Evolutionary conservation across 2,329 filamentous ascomycete species (phyloP).

Genomic region (Trichoderma citrinoviride): DNA sequence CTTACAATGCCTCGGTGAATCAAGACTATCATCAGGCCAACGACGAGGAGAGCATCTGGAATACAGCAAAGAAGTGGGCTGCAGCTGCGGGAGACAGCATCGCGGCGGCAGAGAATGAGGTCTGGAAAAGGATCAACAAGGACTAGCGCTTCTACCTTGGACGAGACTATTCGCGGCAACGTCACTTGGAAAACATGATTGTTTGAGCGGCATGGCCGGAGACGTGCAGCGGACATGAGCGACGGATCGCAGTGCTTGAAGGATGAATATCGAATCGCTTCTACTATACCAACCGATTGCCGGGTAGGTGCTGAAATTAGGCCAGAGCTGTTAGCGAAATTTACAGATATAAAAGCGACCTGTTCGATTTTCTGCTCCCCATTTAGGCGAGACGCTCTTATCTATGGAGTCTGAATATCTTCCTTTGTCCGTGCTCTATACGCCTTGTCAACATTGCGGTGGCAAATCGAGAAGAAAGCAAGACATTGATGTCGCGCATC

Average conservation of each 20-base stretch:
- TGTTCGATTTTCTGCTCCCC: neutral
- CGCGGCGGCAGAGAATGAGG: slow-evolving; percentile 57
- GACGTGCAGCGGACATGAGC: neutral
- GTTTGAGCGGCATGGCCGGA: neutral
- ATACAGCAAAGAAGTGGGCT: slow-evolving; percentile 57
- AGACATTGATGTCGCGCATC: neutral
- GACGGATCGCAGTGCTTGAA: neutral
- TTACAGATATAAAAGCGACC: slow-evolving; percentile 9
- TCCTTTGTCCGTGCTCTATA: neutral
- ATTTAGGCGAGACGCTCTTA: neutral
- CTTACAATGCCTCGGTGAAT: slow-evolving; percentile 37
- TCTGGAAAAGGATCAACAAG: slow-evolving; percentile 64
- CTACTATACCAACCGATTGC: neutral
- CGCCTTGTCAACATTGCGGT: neutral
- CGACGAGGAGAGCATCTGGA: slow-evolving; percentile 51
- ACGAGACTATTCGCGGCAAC: neutral
- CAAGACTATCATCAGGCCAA: slow-evolving; percentile 29
- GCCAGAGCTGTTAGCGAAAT: slow-evolving; percentile 1
- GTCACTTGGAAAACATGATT: neutral
- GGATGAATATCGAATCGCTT: neutral
- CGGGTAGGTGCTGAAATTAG: slow-evolving; percentile 2
- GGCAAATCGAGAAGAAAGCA: neutral
- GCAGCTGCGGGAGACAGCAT: slow-evolving; percentile 56
- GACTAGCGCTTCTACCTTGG: slow-evolving; percentile 34
- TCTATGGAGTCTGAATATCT: neutral